Evolutionary conservation across 139 green algal species (phyloP).

Genomic region (Edaphochlamys debaryana): DNA sequence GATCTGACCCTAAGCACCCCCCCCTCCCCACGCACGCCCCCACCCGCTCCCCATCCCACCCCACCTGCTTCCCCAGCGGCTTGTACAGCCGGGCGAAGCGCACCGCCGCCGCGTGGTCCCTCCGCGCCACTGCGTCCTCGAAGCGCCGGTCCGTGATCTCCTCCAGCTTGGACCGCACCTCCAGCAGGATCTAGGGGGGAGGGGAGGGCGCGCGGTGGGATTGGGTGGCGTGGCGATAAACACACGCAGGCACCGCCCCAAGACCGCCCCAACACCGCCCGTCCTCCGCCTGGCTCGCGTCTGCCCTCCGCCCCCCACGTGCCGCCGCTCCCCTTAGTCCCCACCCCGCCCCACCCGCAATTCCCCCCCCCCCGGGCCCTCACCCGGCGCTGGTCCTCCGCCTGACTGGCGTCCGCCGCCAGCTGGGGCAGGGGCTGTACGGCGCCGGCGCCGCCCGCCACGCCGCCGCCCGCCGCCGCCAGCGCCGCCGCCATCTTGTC

Average conservation of each 20-base stretch:
- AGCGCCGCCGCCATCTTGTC: constrained; percentile 47
- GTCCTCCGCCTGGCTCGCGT: too few relatives aligned
- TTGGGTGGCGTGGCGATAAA: too few relatives aligned
- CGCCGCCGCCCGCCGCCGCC: background rate
- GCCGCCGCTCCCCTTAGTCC: too few relatives aligned
- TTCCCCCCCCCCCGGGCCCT: too few relatives aligned
- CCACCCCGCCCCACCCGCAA: too few relatives aligned
- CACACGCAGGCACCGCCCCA: too few relatives aligned
- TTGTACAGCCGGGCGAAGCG: constrained; percentile 83
- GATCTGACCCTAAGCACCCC: too few relatives aligned
- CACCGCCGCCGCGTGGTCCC: constrained; percentile 76
- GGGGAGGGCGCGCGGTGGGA: too few relatives aligned
- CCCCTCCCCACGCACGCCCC: too few relatives aligned
- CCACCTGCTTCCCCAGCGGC: constrained; percentile 66
- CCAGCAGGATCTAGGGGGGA: constrained; percentile 72
- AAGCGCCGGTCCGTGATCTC: constrained; percentile 69
- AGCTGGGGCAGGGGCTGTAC: background rate
- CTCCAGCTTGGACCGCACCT: constrained; percentile 73
- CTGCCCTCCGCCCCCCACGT: too few relatives aligned
- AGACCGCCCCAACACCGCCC: too few relatives aligned
- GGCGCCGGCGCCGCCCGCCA: background rate
- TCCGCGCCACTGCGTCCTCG: constrained; percentile 61
- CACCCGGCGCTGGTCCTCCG: constrained; percentile 64
- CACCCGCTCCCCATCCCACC: too few relatives aligned
- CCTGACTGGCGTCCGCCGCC: constrained; percentile 53